Evolutionary conservation across 1,284 basidiomycete species (phyloP), one percentile per base, ranked within the genome.

Genomic region (Marasmius sp.): DNA sequence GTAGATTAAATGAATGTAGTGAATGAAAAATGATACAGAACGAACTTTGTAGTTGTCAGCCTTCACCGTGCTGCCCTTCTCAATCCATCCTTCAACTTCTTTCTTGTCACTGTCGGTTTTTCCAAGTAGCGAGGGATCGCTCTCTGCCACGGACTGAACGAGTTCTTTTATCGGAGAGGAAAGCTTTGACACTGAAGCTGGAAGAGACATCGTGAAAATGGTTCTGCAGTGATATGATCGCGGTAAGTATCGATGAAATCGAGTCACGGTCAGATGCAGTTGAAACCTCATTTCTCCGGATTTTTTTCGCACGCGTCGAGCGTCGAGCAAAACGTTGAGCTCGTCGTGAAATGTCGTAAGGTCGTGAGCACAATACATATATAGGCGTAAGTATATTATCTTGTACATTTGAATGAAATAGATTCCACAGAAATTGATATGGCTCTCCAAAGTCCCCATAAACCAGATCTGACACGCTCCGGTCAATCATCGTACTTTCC

Each of bases 21-120:
- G 33, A 43, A 49, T 38, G 12, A 34, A 61, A 43, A 54, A 18
- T 55, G 51, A 55, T 22, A 54, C 16, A 36, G 37, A 9, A 48
- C 72, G 55, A 62, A 86, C 89, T 76, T 85, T 82, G 27, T 88
- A 67, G 48, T 71, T 76, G 36, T 79, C 79, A 22, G 80, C 74
- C 63, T 81, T 82, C 3, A 75, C 77, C 45, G 85, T 67, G 58
- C 83, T 80, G n/a, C 81, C 81, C 64, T 85, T 89, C 66, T 85
- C 84, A 66, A 93, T 85, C 91, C 91, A 93, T 63, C 76, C 77
- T 14, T 77, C 73, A 27, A 93, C 84, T 67, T 89, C 87, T 41
- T 77, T 74, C 73, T 85, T 78, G 70, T 91, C 89, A 66, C 81
- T 78, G 68, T 89, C 86, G 36, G 81, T 81, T 69, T 78, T 79